phyloP scores from a whole-genome alignment of 805 yeast genomes.

The Cephaloascus fragrans region DNA sequence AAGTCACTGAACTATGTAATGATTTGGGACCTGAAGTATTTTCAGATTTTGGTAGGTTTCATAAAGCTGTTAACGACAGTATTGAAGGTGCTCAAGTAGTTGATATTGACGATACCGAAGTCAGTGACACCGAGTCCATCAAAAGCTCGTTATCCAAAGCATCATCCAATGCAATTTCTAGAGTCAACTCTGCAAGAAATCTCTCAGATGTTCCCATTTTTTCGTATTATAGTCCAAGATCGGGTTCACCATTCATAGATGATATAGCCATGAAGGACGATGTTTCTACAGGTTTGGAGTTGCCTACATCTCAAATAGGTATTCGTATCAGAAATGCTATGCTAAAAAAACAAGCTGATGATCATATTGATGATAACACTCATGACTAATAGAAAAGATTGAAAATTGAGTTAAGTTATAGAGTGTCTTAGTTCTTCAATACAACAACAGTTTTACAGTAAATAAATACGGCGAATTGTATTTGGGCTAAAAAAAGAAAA shows the following conservation, averaged over 20 bases:
- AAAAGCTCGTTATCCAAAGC: not conserved
- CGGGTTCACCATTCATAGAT: not conserved
- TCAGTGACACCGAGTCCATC: not conserved
- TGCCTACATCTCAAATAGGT: not conserved
- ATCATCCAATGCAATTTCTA: not conserved
- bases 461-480: no score
- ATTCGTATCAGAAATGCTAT: not conserved
- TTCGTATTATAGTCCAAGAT: not conserved
- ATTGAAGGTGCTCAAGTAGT: not conserved
- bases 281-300: not conserved
- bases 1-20: slow-evolving; percentile 24
- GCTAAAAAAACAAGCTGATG: not conserved
- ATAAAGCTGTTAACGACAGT: not conserved
- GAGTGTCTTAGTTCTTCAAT: no score
- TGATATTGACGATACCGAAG: not conserved
- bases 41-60: slow-evolving; percentile 19
- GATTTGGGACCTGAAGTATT: slow-evolving; percentile 27
- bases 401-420: no score
- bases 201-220: not conserved
- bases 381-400: no score
- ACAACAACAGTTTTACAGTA: no score
- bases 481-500: no score
- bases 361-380: not conserved
- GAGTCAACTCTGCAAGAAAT: not conserved
- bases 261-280: not conserved